A percentile compares a stretch with the other conserved stretches of the same genome.
phyloP scores from a whole-genome alignment of 495 filamentous ascomycete species.

The Lepraria neglecta region DNA sequence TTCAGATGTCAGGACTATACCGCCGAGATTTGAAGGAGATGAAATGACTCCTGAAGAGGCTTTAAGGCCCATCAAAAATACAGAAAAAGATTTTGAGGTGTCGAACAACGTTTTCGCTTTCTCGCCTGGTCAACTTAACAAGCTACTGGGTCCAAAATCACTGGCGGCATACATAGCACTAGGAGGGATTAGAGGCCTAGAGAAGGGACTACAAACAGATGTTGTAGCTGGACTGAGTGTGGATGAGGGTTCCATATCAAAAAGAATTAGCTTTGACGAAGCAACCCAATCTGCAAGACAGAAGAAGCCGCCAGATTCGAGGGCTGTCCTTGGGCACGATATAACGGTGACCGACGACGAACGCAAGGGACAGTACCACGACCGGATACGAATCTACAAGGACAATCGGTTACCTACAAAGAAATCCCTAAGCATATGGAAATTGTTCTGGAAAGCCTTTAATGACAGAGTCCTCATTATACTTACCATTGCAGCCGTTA shows the following conservation, averaged over 20 bases:
- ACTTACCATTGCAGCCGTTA: slow-evolving; percentile 62
- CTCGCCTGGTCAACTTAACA: slow-evolving; percentile 63
- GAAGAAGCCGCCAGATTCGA: slow-evolving; percentile 16
- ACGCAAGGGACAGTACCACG: slow-evolving; percentile 43
- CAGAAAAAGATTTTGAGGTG: slow-evolving; percentile 58
- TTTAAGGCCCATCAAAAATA: slow-evolving; percentile 59
- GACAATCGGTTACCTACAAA: slow-evolving; percentile 70
- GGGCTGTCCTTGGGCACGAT: slow-evolving; percentile 20
- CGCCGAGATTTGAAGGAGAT: slow-evolving; percentile 34
- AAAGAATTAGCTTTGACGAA: slow-evolving; percentile 54
- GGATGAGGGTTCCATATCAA: slow-evolving; percentile 55
- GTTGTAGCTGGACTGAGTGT: slow-evolving; percentile 56
- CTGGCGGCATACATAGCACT: slow-evolving; percentile 62
- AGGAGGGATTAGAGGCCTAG: slow-evolving; percentile 61
- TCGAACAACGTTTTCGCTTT: slow-evolving; percentile 66
- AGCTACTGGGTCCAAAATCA: slow-evolving; percentile 70
- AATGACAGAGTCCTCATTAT: slow-evolving; percentile 81
- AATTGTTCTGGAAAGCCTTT: slow-evolving; percentile 77
- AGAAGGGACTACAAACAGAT: slow-evolving; percentile 61
- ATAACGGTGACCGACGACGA: slow-evolving; percentile 21
- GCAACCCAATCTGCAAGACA: slow-evolving; percentile 37
- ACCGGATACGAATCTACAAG: slow-evolving; percentile 64
- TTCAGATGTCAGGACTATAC: slow-evolving; percentile 35
- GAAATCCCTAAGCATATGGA: slow-evolving; percentile 64
- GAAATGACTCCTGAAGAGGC: slow-evolving; percentile 47